Conservation (phyloP, 306 rosid species). For the Dalbergia cultrata region DNA sequence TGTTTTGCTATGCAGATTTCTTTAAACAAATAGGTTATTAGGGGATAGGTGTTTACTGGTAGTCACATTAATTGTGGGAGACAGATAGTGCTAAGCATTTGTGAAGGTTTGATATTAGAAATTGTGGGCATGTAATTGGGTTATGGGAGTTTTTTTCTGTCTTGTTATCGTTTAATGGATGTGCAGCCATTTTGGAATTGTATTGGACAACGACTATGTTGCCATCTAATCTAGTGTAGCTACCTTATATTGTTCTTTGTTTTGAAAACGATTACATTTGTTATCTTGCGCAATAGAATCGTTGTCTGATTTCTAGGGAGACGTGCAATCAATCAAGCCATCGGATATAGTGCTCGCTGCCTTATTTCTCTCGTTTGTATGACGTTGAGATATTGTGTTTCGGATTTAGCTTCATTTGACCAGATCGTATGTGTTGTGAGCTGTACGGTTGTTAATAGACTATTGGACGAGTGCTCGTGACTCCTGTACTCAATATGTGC, state of each 20-base stretch:
- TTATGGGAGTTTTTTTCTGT: slow-evolving; percentile 20
- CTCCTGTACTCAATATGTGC: too few relatives aligned
- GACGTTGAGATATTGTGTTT: too few relatives aligned
- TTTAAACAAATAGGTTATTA: slow-evolving; percentile 19
- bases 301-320: too few relatives aligned
- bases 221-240: slow-evolving; percentile 58
- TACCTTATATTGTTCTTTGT: neutral
- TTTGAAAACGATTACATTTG: too few relatives aligned
- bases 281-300: too few relatives aligned
- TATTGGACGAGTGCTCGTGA: too few relatives aligned
- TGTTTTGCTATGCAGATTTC: slow-evolving; percentile 35
- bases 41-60: slow-evolving; percentile 36
- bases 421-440: too few relatives aligned
- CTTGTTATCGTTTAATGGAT: neutral
- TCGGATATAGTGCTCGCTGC: too few relatives aligned
- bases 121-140: slow-evolving; percentile 32
- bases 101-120: slow-evolving; percentile 31
- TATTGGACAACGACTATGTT: slow-evolving; percentile 49
- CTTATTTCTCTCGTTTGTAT: too few relatives aligned
- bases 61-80: slow-evolving; percentile 41
- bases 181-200: slow-evolving; percentile 60
- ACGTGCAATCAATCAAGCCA: too few relatives aligned
- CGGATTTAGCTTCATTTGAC: too few relatives aligned
- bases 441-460: too few relatives aligned
- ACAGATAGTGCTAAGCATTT: slow-evolving; percentile 34